Evolutionary conservation across 2,329 filamentous ascomycete genomes (phyloP).

Genomic region (Phaeosphaeria sp.): DNA sequence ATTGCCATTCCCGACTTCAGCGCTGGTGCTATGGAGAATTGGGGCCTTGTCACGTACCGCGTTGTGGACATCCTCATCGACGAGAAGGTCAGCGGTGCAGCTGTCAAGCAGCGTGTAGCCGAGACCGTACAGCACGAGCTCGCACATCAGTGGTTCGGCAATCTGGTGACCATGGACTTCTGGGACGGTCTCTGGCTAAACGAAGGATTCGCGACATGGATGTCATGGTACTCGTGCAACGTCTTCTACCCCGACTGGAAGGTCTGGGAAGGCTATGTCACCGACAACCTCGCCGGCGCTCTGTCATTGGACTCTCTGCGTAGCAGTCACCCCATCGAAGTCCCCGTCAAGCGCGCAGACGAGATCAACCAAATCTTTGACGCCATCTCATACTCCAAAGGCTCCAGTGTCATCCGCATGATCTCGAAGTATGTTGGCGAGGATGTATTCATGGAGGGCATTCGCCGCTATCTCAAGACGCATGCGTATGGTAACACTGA

Average conservation of each 20-base stretch:
- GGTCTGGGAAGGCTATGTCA: conserved; percentile 95
- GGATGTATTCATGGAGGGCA: conserved; percentile 89
- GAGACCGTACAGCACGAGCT: conserved; percentile 97
- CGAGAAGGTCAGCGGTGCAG: conserved; percentile 87
- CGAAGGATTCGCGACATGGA: conserved; percentile 89
- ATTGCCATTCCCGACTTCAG: conserved; percentile 95
- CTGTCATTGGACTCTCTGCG: conserved; percentile 87
- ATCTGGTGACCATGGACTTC: conserved; percentile 97
- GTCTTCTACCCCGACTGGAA: conserved; percentile 98
- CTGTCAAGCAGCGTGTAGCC: conserved; percentile 89
- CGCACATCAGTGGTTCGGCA: conserved; percentile 98
- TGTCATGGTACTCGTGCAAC: conserved; percentile 95
- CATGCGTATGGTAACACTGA: conserved; percentile 96
- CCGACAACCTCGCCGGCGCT: conserved; percentile 87
- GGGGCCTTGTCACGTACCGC: conserved; percentile 94
- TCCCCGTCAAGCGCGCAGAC: conserved; percentile 91
- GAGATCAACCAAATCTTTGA: conserved; percentile 99
- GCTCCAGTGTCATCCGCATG: conserved; percentile 95
- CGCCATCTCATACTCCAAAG: conserved; percentile 96
- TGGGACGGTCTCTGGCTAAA: conserved; percentile 98
- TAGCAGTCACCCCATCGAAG: conserved; percentile 95
- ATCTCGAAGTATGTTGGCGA: conserved; percentile 95
- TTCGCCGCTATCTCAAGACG: conserved; percentile 90
- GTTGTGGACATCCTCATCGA: conserved; percentile 90
- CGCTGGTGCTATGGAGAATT: conserved; percentile 97